Percentiles rank a stretch among this genome's conserved stretches.
These are phyloP conservation scores for Calophaca sinica DNA, from an alignment of 306 rosid species.

Conservation along the genomic window DNA sequence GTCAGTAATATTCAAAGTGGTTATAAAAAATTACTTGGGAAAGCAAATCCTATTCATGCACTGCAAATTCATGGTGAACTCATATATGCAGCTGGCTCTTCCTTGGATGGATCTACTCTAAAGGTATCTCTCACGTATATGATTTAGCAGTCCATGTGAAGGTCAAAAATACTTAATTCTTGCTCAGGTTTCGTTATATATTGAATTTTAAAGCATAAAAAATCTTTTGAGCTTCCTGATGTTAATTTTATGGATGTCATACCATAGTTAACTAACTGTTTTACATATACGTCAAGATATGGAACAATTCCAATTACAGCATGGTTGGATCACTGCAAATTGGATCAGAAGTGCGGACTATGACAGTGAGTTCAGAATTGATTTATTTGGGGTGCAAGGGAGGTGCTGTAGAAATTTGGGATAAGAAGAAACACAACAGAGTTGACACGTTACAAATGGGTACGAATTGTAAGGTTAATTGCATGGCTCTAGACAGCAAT, in stretches of 20 bases:
- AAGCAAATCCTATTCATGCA: conserved; percentile 75
- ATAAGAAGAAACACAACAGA: conserved; percentile 65
- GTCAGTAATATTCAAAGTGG: conserved; percentile 71
- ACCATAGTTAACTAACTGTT: conserved; percentile 25
- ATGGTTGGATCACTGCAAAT: conserved; percentile 72
- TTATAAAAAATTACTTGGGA: conserved; percentile 71
- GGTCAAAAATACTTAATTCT: background rate
- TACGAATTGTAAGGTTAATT: conserved; percentile 67
- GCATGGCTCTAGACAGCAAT: conserved; percentile 70
- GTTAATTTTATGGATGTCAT: conserved; percentile 27
- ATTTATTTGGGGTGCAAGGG: conserved; percentile 88
- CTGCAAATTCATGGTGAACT: conserved; percentile 70
- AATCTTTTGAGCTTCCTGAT: conserved; percentile 7
- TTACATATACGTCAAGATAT: conserved; percentile 57
- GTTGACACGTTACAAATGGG: conserved; percentile 70
- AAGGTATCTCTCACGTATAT: conserved; percentile 61
- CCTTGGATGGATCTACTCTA: conserved; percentile 74
- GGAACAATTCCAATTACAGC: conserved; percentile 68
- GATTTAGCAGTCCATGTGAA: conserved; percentile 10
- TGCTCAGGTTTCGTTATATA: conserved; percentile 10
- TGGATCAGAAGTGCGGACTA: conserved; percentile 72
- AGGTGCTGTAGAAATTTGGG: conserved; percentile 85
- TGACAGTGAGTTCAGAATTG: conserved; percentile 82
- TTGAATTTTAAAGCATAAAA: conserved; percentile 19
- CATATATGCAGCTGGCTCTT: conserved; percentile 71